Evolutionary conservation across 1,284 basidiomycete species (phyloP).

Genomic region (Blastosporella zonata): DNA sequence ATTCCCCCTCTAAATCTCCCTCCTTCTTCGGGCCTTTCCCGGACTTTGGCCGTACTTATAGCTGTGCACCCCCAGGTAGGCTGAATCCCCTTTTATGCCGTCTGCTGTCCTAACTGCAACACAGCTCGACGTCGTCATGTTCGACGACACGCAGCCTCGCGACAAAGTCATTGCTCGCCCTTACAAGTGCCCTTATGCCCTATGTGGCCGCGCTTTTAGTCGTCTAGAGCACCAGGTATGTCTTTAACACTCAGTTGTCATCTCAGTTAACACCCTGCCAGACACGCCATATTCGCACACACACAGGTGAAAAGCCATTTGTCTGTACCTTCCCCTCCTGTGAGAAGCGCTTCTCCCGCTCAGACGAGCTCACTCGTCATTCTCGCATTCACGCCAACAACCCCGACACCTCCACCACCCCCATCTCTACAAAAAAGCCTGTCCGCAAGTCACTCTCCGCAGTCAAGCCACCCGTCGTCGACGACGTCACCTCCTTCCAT

Average conservation of each 20-base stretch:
- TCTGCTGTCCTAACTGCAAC: constrained; percentile 10
- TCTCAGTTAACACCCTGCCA: constrained; percentile 34
- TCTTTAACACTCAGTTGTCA: constrained; percentile 22
- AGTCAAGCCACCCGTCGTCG: no score
- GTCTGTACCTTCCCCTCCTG: constrained; percentile 91
- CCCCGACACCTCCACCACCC: constrained; percentile 14
- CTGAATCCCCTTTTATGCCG: constrained; percentile 6
- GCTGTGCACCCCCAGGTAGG: neutral
- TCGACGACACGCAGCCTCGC: constrained; percentile 18
- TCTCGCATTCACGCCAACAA: constrained; percentile 86
- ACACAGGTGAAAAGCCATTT: constrained; percentile 98
- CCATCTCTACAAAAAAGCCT: neutral
- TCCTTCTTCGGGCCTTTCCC: constrained; percentile 14
- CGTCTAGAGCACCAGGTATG: constrained; percentile 89
- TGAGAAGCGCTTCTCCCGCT: constrained; percentile 97
- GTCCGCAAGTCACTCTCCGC: neutral
- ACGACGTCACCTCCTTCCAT: neutral
- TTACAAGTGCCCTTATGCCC: constrained; percentile 92
- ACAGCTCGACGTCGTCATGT: constrained; percentile 18
- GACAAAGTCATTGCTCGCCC: constrained; percentile 72
- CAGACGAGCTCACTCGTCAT: constrained; percentile 96
- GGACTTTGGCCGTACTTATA: constrained; percentile 11
- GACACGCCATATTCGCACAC: constrained; percentile 97
- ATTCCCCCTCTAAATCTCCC: neutral
- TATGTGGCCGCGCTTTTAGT: constrained; percentile 90